Conservation (phyloP, 2,329 filamentous ascomycete genomes). For the Apiospora hydei region DNA sequence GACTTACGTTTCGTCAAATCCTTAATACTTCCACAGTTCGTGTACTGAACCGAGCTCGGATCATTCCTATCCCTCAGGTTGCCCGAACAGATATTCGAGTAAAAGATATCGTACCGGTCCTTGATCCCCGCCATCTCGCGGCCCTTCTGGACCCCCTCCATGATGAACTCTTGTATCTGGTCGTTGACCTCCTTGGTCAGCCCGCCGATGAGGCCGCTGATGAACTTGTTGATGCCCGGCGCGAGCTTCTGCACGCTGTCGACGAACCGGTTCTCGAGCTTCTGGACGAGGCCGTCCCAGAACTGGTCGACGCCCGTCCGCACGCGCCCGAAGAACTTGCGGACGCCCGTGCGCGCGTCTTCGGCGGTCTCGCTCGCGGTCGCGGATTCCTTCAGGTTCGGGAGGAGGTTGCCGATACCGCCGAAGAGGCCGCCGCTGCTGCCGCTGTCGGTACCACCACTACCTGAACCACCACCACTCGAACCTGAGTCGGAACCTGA, state of each 20-base stretch:
- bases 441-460: neutral
- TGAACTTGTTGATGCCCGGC: neutral
- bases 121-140: neutral
- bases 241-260: neutral
- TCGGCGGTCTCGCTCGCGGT: neutral
- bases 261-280: neutral
- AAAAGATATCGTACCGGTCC: slow-evolving; percentile 4
- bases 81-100: slow-evolving; percentile 7
- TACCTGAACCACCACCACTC: neutral
- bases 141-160: neutral
- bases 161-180: slow-evolving; percentile 2
- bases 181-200: neutral
- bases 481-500: neutral
- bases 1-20: neutral
- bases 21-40: neutral
- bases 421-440: neutral
- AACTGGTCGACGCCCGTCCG: neutral
- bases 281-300: neutral
- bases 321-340: neutral
- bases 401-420: neutral
- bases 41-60: neutral
- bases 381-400: neutral
- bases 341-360: neutral
- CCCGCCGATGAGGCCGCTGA: slow-evolving; percentile 2
- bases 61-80: neutral